Evolutionary conservation across 352 stramenopile species (phyloP).

Genomic region (Pythium monospermum): DNA sequence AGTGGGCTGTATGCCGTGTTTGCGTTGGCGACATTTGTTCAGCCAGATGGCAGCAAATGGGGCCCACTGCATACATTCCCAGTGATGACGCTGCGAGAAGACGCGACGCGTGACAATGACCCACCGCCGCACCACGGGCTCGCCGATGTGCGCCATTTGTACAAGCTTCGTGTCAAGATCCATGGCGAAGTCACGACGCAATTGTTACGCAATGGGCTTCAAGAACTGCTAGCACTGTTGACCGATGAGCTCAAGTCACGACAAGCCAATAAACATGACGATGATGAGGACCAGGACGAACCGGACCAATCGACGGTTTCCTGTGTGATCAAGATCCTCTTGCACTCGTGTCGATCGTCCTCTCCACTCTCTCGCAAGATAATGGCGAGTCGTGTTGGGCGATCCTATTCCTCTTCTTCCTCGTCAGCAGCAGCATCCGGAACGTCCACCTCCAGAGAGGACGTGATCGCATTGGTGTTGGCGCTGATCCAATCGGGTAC

Average conservation of each 20-base stretch:
- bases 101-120: slow-evolving; percentile 12
- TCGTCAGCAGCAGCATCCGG: too few relatives aligned
- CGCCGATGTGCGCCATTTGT: slow-evolving; percentile 38
- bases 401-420: too few relatives aligned
- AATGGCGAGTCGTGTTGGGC: slow-evolving; percentile 21
- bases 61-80: slow-evolving; percentile 50
- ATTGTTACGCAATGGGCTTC: slow-evolving; percentile 41
- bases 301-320: slow-evolving; percentile 60
- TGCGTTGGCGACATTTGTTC: slow-evolving; percentile 62
- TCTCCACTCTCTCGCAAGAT: slow-evolving; percentile 60
- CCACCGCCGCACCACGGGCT: not conserved
- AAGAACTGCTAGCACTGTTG: slow-evolving; percentile 45
- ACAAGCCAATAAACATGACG: slow-evolving; percentile 16
- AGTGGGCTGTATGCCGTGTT: slow-evolving; percentile 56
- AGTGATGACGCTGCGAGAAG: slow-evolving; percentile 33
- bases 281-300: slow-evolving; percentile 41
- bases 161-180: slow-evolving; percentile 64
- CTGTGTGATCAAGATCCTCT: slow-evolving; percentile 71
- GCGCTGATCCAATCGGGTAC: slow-evolving; percentile 22
- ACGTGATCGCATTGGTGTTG: slow-evolving; percentile 44
- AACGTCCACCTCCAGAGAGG: slow-evolving; percentile 9
- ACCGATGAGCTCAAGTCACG: slow-evolving; percentile 40
- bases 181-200: slow-evolving; percentile 62
- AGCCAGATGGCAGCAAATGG: slow-evolving; percentile 61
- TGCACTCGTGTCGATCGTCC: slow-evolving; percentile 63